phyloP scores from a whole-genome alignment of 768 basidiomycete species.

The Auricularia sp. region DNA sequence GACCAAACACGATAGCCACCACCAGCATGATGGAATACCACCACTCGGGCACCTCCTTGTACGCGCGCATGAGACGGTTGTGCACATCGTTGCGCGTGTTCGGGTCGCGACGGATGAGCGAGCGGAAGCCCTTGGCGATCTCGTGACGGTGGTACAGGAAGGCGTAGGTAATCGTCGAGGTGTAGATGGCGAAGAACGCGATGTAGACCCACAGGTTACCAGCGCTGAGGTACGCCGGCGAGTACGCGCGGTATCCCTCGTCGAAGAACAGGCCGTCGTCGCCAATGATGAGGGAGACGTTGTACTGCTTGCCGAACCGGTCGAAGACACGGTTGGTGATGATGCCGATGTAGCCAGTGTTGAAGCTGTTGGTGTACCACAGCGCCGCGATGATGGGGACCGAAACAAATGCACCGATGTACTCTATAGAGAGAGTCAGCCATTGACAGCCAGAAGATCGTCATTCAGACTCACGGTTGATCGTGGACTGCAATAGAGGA shows the following conservation, averaged over 20 bases:
- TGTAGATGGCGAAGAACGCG: constrained; percentile 18
- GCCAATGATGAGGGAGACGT: constrained; percentile 48
- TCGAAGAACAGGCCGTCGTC: constrained; percentile 28
- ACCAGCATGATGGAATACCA: constrained; percentile 15
- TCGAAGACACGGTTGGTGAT: constrained; percentile 39
- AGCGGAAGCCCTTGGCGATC: constrained; percentile 8
- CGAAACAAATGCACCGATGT: neutral
- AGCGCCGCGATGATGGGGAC: constrained; percentile 9
- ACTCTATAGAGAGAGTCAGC: too few relatives aligned
- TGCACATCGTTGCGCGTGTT: constrained; percentile 16
- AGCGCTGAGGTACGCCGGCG: constrained; percentile 19
- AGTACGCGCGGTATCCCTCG: constrained; percentile 11
- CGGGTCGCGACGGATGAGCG: constrained; percentile 25
- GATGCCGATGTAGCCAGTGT: constrained; percentile 33
- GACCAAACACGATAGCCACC: constrained; percentile 13
- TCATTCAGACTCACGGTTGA: neutral
- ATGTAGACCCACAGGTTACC: constrained; percentile 9
- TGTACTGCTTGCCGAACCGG: constrained; percentile 62
- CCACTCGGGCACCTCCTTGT: constrained; percentile 14
- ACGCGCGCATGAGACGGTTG: constrained; percentile 13
- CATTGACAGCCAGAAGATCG: too few relatives aligned
- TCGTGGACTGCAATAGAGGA: neutral
- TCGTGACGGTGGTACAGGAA: constrained; percentile 20
- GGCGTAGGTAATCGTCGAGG: constrained; percentile 15
- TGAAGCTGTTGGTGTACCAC: constrained; percentile 29